These are phyloP conservation scores for Plantago major DNA, from an alignment of 257 asterid species.

Conservation along the genomic window DNA sequence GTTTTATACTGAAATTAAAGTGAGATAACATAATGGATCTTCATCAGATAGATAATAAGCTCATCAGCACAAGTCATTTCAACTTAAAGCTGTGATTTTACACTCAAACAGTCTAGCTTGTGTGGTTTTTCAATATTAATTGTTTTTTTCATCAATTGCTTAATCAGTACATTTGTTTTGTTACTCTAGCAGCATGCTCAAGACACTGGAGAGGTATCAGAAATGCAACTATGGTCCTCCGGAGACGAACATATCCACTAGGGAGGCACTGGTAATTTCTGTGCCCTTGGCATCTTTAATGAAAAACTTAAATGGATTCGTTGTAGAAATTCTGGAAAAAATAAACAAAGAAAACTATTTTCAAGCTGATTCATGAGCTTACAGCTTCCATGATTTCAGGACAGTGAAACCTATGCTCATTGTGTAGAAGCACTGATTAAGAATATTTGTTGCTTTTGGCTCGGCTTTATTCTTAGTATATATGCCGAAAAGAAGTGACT, in stretches of 20 bases:
- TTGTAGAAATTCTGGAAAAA: too few species aligned
- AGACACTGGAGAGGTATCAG: conserved; percentile 94
- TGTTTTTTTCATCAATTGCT: conserved; percentile 3
- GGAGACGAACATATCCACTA: conserved; percentile 70
- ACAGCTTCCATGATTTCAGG: too few species aligned
- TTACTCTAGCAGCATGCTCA: conserved; percentile 75
- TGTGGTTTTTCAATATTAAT: neutral
- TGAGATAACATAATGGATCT: conserved; percentile 7
- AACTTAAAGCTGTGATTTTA: conserved; percentile 22
- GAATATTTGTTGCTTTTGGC: too few species aligned
- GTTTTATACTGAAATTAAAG: conserved; percentile 16
- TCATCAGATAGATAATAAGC: conserved; percentile 16
- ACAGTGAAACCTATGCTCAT: too few species aligned
- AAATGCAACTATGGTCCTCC: conserved; percentile 99
- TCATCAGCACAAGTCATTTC: neutral
- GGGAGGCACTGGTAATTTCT: conserved; percentile 83
- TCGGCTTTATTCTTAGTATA: too few species aligned
- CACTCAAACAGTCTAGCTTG: neutral
- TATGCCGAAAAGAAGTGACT: too few species aligned
- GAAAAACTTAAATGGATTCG: too few species aligned
- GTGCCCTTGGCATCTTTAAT: too few species aligned
- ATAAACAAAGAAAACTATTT: too few species aligned
- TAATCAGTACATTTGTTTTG: conserved; percentile 21
- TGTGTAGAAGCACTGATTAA: too few species aligned
- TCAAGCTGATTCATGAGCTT: too few species aligned